Percentiles rank a stretch among this genome's conserved stretches.
Conservation (phyloP, 805 yeast genomes). For the Wickerhamiella hasegawae region DNA sequence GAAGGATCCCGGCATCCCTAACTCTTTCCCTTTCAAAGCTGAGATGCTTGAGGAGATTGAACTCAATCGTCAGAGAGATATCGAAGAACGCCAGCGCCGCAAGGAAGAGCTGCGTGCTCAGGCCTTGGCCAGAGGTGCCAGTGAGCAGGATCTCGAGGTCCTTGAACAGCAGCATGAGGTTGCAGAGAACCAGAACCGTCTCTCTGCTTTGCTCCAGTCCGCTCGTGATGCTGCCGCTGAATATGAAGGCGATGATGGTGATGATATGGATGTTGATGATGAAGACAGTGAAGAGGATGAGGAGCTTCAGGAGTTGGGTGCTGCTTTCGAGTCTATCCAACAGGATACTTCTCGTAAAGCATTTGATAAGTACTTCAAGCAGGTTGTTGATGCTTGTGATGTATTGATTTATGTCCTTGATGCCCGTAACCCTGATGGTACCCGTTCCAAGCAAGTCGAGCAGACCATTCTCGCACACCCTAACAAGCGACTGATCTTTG, state of each 20-base stretch:
- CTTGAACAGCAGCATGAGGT: conserved; percentile 23
- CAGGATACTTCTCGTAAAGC: conserved; percentile 41
- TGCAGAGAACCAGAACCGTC: conserved; percentile 32
- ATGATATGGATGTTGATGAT: conserved; percentile 30
- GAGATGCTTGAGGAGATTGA: conserved; percentile 44
- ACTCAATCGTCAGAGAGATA: conserved; percentile 32
- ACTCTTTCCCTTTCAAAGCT: conserved; percentile 88
- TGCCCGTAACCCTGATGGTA: conserved; percentile 93
- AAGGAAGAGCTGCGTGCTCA: conserved; percentile 22
- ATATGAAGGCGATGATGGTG: conserved; percentile 37
- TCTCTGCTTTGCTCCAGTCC: conserved; percentile 76
- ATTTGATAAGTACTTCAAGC: conserved; percentile 83
- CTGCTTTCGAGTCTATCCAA: conserved; percentile 26
- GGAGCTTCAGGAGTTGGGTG: conserved; percentile 26
- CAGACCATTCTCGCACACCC: conserved; percentile 69
- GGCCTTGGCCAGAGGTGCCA: conserved; percentile 24
- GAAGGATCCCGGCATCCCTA: conserved; percentile 91
- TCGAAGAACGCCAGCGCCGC: conserved; percentile 24
- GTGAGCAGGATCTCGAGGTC: conserved; percentile 24
- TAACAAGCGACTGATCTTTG: conserved; percentile 68
- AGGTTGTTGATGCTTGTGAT: conserved; percentile 85
- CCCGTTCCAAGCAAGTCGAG: conserved; percentile 84
- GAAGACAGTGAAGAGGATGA: conserved; percentile 30
- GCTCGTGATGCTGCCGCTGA: conserved; percentile 79
- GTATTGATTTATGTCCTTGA: conserved; percentile 87